A percentile compares a stretch with the other conserved stretches of the same genome.
Evolutionary conservation across 192 early-diverging fungal genomes (phyloP).

Genomic region (Coemansia sp.): DNA sequence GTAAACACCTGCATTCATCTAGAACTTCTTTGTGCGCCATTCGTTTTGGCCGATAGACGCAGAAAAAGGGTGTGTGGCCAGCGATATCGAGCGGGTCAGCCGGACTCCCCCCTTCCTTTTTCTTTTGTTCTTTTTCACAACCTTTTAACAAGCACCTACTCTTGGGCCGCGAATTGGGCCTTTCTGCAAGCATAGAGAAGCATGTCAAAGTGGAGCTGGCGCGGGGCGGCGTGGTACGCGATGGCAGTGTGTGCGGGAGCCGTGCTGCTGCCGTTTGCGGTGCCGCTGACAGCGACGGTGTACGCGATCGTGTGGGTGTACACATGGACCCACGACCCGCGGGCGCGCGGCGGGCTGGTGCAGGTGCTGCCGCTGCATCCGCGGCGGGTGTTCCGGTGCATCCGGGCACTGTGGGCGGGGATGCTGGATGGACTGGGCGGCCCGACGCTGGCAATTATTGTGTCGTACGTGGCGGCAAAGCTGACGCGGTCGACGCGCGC

Average conservation of each 20-base stretch:
- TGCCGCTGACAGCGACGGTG: conserved; percentile 20
- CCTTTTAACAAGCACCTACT: too few relatives aligned
- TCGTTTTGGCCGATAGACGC: too few relatives aligned
- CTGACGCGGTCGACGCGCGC: conserved; percentile 35
- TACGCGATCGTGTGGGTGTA: conserved; percentile 46
- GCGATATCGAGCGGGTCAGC: too few relatives aligned
- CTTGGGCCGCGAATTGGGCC: too few relatives aligned
- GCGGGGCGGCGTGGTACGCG: conserved; percentile 14
- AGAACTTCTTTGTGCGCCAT: too few relatives aligned
- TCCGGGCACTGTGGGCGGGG: conserved; percentile 43
- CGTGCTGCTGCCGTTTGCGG: conserved; percentile 37
- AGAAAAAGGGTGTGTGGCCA: too few relatives aligned
- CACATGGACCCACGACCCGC: conserved; percentile 51
- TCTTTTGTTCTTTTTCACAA: background rate
- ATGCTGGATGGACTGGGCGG: conserved; percentile 51
- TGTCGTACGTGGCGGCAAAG: conserved; percentile 37
- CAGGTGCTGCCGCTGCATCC: conserved; percentile 38
- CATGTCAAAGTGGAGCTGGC: conserved; percentile 23
- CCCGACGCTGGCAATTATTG: conserved; percentile 37
- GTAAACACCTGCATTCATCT: too few relatives aligned
- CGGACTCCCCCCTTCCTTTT: too few relatives aligned
- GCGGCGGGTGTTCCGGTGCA: conserved; percentile 42
- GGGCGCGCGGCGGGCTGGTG: conserved; percentile 27
- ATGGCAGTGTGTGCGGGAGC: conserved; percentile 3
- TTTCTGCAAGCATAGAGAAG: background rate